Conservation (phyloP, 352 stramenopile species). For the Phytophthora palmivora region DNA sequence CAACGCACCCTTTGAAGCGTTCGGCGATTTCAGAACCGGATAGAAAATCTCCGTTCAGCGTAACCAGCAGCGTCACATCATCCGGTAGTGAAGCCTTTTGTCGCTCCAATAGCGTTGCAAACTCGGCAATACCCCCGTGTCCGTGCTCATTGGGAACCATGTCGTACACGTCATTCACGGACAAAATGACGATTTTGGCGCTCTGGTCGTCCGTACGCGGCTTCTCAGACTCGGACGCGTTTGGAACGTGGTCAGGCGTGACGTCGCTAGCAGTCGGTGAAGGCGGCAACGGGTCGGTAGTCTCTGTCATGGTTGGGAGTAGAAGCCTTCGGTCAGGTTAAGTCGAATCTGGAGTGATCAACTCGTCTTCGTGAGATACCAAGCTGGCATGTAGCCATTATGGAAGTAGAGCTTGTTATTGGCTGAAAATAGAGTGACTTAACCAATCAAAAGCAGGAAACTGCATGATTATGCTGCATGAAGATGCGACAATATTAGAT, state of each 20-base stretch:
- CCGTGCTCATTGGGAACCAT: conserved; percentile 71
- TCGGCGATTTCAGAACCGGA: conserved; percentile 71
- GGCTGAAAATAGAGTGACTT: too few relatives aligned
- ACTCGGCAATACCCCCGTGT: conserved; percentile 62
- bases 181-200: conserved; percentile 63
- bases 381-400: too few relatives aligned
- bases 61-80: conserved; percentile 67
- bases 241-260: conserved; percentile 3
- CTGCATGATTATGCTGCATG: too few relatives aligned
- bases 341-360: conserved; percentile 27
- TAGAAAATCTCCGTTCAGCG: conserved; percentile 82
- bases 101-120: conserved; percentile 65
- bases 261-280: conserved; percentile 13
- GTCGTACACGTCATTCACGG: conserved; percentile 83
- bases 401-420: neutral
- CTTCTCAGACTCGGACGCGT: conserved; percentile 13
- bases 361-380: too few relatives aligned
- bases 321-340: neutral
- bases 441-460: too few relatives aligned
- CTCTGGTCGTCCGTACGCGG: conserved; percentile 26
- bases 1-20: conserved; percentile 66
- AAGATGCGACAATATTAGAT: too few relatives aligned
- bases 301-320: conserved; percentile 24
- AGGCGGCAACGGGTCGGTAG: conserved; percentile 18
- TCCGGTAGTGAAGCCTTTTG: conserved; percentile 50